phyloP scores from a whole-genome alignment of 352 stramenopile genomes.

The Phytopythium vexans region DNA sequence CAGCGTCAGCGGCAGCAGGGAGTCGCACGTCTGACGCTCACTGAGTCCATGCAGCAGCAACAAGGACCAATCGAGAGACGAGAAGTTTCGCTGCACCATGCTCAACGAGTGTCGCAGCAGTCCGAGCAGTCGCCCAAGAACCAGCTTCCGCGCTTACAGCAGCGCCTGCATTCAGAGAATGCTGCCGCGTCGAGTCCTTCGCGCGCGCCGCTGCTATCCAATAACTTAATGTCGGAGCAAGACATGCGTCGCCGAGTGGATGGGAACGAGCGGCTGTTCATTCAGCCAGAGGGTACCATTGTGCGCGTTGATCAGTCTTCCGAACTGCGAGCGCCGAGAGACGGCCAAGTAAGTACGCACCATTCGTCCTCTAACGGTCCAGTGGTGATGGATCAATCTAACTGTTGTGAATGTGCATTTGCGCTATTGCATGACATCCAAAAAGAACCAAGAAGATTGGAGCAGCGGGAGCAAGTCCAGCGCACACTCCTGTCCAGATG shows the following conservation, averaged over 20 bases:
- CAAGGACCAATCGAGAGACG: too few relatives aligned
- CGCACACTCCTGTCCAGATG: background rate
- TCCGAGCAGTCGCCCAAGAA: background rate
- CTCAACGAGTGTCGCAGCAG: background rate
- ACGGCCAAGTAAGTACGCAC: background rate
- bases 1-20: too few relatives aligned
- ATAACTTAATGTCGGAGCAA: slow-evolving; percentile 6
- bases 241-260: slow-evolving; percentile 2
- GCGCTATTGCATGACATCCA: background rate
- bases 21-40: too few relatives aligned
- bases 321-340: background rate
- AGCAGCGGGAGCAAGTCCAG: slow-evolving; percentile 5
- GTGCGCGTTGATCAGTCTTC: too few relatives aligned
- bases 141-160: background rate
- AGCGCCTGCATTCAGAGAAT: background rate
- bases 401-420: background rate
- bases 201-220: slow-evolving; percentile 1
- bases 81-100: background rate
- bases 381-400: background rate
- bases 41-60: too few relatives aligned
- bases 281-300: background rate
- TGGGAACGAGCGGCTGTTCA: slow-evolving; percentile 5
- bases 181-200: background rate
- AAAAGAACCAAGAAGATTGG: slow-evolving; percentile 2
- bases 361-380: background rate